Evolutionary conservation across 495 filamentous ascomycete species (phyloP).

Genomic region (Bryoglossum gracile): DNA sequence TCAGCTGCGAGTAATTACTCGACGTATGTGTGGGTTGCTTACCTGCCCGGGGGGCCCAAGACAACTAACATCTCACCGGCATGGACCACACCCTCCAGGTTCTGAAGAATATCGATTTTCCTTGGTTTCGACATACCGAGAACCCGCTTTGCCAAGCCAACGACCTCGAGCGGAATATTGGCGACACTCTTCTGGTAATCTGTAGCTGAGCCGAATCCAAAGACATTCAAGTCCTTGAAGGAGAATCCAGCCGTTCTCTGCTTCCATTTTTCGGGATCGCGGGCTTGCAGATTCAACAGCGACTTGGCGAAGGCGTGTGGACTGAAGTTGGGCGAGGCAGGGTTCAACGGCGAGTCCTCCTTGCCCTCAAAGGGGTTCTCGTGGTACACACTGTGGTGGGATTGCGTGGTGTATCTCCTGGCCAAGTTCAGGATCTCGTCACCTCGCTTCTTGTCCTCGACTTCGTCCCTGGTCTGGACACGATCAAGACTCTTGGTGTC

Average conservation of each 20-base stretch:
- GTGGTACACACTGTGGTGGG: conserved; percentile 8
- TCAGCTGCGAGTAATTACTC: no score
- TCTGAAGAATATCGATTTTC: conserved; percentile 65
- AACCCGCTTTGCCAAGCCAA: conserved; percentile 7
- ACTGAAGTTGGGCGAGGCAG: conserved; percentile 35
- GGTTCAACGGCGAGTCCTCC: conserved; percentile 7
- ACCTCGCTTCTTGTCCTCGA: conserved; percentile 5
- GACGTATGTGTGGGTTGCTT: not conserved
- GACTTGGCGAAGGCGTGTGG: conserved; percentile 49
- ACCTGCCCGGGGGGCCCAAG: conserved; percentile 63
- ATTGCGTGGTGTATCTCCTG: conserved; percentile 7
- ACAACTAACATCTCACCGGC: conserved; percentile 75
- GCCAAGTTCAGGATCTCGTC: conserved; percentile 9
- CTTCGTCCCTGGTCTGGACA: conserved; percentile 1
- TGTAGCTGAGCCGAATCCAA: conserved; percentile 66
- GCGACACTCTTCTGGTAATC: conserved; percentile 70
- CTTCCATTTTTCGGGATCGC: conserved; percentile 31
- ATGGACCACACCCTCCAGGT: conserved; percentile 64
- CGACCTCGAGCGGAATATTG: conserved; percentile 7
- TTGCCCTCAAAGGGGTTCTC: conserved; percentile 5
- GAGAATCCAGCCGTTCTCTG: conserved; percentile 38
- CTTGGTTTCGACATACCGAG: conserved; percentile 28
- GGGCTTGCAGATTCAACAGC: conserved; percentile 37
- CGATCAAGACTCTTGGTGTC: not conserved
- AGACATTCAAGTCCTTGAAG: conserved; percentile 61